Evolutionary conservation across 1,284 basidiomycete genomes (phyloP).

Genomic region (Microbotryum lychnidis-dioicae): DNA sequence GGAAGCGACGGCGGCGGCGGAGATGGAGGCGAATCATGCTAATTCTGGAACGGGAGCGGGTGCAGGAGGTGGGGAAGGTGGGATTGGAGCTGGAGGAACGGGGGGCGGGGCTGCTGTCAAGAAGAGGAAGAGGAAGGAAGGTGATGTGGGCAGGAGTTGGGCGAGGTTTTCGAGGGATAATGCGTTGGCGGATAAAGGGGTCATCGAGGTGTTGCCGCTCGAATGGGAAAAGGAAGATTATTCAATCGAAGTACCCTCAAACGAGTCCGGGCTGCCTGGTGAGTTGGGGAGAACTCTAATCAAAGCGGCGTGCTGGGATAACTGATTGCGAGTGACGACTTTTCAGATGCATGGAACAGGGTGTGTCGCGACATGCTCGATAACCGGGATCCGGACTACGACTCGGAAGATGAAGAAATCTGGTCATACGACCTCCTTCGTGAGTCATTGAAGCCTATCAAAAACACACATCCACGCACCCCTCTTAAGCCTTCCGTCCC

Average conservation of each 20-base stretch:
- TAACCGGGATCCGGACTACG: conserved; percentile 29
- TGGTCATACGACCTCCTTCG: conserved; percentile 24
- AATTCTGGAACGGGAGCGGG: background rate
- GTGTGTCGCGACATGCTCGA: conserved; percentile 12
- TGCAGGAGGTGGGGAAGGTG: background rate
- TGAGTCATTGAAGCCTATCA: conserved; percentile 1
- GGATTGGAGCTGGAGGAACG: background rate
- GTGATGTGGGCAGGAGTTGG: background rate
- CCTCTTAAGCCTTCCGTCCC: background rate
- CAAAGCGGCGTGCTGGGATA: too few species aligned
- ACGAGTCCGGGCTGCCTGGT: conserved; percentile 14
- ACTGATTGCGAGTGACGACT: too few species aligned
- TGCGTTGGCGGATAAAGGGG: background rate
- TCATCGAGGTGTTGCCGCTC: conserved; percentile 20
- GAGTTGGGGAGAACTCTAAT: background rate
- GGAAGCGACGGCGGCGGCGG: conserved; percentile 9
- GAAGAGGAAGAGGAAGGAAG: conserved; percentile 7
- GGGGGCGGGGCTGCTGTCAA: background rate
- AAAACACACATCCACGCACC: too few species aligned
- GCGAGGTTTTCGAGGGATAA: conserved; percentile 4
- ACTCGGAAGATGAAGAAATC: conserved; percentile 27
- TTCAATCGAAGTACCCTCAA: background rate
- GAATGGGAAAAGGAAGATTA: conserved; percentile 23
- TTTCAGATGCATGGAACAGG: background rate
- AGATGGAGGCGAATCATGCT: background rate